Evolutionary conservation across 2,329 filamentous ascomycete genomes (phyloP), one percentile per base, ranked within the genome.

Genomic region (Septoria linicola): DNA sequence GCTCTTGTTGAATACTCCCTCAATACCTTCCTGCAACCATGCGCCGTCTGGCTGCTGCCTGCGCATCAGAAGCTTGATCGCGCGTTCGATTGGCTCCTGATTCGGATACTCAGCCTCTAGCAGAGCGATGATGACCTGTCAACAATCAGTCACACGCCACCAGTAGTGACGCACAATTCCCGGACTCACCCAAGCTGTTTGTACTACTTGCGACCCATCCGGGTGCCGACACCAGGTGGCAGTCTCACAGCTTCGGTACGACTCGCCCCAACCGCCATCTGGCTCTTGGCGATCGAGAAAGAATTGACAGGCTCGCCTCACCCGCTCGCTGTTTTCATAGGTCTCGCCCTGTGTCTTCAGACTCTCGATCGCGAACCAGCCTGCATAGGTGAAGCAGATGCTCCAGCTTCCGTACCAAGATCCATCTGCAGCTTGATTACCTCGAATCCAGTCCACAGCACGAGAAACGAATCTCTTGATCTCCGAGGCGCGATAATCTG

Each of bases 401-500:
- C 89, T 93, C 93, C 93, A 99, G 66, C 84, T 90, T 39, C 93
- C 93, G 67, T 99, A 97, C 93, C 93, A 99, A 54, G 86, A 87
- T n/a, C 93, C 93, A 61, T 97, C 89, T 0, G 78, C 69, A 2
- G 81, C 76, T 71, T 97, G 93, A 2, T 84, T 81, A 1, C 78
- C 78, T 66, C 90, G 88, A 70, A 99, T 95, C 75, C 90, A 97
- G 42, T 77, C 74, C 1, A 96, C 82, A 0, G 91, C 90, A 31
- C 84, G 80, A 16, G 75, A 73, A 59, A 93, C 85, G 63, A 93
- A 89, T 0, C 66, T 68, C 7, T 80, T 76, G 59, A 99, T 92
- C 54, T 97, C 92, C 0, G 79, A 70, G 0, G 80, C 67, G 42
- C 92, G 82, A 70, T 99, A 95, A 21, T 85, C 75, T 0, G 92